phyloP scores from a whole-genome alignment of 169 alveolate genomes.

The Cyclospora cayetanensis region DNA sequence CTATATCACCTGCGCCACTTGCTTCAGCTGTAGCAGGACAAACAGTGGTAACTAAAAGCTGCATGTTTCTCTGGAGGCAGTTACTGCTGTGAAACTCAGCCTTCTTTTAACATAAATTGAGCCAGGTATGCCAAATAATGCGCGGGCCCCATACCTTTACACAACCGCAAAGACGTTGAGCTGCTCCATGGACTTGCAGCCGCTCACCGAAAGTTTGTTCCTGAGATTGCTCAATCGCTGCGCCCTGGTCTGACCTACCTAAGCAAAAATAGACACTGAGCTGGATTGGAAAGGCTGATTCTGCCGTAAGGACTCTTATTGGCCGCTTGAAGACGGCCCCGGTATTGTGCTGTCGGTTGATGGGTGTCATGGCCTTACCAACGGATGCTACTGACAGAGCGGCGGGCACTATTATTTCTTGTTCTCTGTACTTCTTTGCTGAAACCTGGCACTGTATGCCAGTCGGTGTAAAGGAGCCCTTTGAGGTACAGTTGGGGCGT shows the following conservation, averaged over 20 bases:
- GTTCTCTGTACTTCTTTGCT: background rate
- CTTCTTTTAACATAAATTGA: background rate
- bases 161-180: background rate
- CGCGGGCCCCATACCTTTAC: background rate
- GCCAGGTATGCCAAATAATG: background rate
- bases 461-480: background rate
- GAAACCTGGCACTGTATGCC: background rate
- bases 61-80: background rate
- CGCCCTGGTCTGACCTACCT: background rate
- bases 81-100: background rate
- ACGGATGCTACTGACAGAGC: background rate
- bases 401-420: background rate
- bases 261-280: background rate
- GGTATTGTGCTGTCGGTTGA: background rate
- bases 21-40: background rate
- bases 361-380: background rate
- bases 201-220: background rate
- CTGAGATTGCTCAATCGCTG: background rate
- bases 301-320: background rate
- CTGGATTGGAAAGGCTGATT: background rate
- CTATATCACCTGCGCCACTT: background rate
- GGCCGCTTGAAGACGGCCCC: background rate
- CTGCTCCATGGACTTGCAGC: background rate
- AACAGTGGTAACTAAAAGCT: background rate
- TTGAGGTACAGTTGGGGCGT: background rate